Evolutionary conservation across 148 eudicot genomes (phyloP).

Genomic region (Fagopyrum esculentum): DNA sequence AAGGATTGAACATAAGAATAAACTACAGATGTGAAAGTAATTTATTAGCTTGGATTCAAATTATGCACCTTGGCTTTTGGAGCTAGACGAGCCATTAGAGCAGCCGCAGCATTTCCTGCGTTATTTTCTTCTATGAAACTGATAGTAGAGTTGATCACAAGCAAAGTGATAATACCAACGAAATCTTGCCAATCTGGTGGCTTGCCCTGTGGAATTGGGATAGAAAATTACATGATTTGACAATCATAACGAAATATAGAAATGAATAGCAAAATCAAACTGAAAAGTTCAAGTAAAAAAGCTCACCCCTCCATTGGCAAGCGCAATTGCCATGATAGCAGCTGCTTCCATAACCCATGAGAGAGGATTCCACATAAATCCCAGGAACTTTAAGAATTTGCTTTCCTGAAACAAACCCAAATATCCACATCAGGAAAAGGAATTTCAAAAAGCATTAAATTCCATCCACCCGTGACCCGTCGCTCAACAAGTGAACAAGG

Average conservation of each 20-base stretch:
- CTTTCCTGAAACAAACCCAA: constrained; percentile 72
- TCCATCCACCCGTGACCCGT: background rate
- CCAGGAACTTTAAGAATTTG: constrained; percentile 89
- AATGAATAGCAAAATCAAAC: background rate
- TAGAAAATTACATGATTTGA: background rate
- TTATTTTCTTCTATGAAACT: constrained; percentile 98
- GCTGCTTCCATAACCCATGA: constrained; percentile 99
- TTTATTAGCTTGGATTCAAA: background rate
- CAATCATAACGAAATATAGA: background rate
- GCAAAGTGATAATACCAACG: constrained; percentile 93
- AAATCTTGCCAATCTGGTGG: constrained; percentile 99
- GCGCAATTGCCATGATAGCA: constrained; percentile 99
- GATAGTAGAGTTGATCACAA: constrained; percentile 89
- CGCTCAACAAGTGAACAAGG: background rate
- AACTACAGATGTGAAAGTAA: background rate
- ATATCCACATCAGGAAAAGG: constrained; percentile 1
- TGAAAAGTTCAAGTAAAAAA: background rate
- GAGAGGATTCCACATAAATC: constrained; percentile 99
- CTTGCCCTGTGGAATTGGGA: constrained; percentile 47
- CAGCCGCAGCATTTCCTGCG: constrained; percentile 99
- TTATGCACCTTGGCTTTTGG: constrained; percentile 86
- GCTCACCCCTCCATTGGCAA: constrained; percentile 99
- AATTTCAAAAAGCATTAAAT: background rate
- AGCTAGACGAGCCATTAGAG: constrained; percentile 98
- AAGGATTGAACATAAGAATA: background rate